Base-by-base conservation (phyloP, 371 early-diverging fungal species). In the Mortierella sp. region DNA sequence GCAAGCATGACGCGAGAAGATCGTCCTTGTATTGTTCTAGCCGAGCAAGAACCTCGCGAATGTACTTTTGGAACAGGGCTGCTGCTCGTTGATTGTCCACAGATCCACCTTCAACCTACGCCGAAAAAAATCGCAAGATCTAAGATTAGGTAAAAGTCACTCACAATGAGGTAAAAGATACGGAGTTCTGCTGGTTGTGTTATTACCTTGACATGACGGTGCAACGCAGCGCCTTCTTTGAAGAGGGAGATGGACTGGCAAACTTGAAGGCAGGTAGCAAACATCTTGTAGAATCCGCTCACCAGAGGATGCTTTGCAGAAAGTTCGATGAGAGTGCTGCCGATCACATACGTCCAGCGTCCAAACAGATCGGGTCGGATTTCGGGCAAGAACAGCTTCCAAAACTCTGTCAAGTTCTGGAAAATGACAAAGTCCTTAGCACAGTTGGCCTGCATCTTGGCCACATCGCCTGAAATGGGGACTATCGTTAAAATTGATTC, bases 1-100 rank as follows among this genome's bases (percentile, higher is more conserved):
- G 86, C 44, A 96, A 79, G 69, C 94, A 94, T 0, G 94, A 88
- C 0, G 90, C 92, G 19, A 94, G 82, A 14, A 96, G 85, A 44
- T 96, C 96, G 64, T 95, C 95, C 76, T 94, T 94, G 85, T 90
- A 95, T 72, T 91, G 92, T 31, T 91, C 88, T 61, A 93, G 85
- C 26, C 91, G 85, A 34, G 92, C 88, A 68, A 90, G 86, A 29
- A 94, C 91, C 61, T 93, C 91, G 24, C 85, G 79, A 37, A 94
- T 66, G 65, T 90, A 94, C 43, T 89, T 90, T 24, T 70, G 79
- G 74, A 91, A 86, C 50, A 87, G 71, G n/a, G 86, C 64, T 43
- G 85, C 88, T 5, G 87, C 81, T 24, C 76, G 76, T 10, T 68
- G 41, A 8, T 70, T 66, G 19, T 82, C 88, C 13, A 79, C 50